Evolutionary conservation across 1,284 basidiomycete species (phyloP).

Genomic region (Ganoderma leucocontextum): DNA sequence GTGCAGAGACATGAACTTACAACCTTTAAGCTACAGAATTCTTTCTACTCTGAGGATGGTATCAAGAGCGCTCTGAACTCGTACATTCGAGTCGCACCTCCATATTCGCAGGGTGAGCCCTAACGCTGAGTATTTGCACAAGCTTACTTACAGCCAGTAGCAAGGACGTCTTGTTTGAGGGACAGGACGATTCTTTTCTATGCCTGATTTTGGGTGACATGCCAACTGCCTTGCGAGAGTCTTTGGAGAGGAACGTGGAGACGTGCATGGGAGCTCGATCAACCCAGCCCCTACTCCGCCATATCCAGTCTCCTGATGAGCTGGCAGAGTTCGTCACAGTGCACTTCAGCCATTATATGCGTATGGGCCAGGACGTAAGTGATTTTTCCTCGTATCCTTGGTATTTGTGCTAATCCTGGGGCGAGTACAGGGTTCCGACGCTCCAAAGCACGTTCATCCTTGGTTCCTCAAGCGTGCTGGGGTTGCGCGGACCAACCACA

Average conservation of each 20-base stretch:
- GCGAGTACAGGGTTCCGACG: neutral
- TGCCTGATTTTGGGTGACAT: neutral
- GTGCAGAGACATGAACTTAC: neutral
- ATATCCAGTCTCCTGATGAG: neutral
- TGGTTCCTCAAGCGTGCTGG: neutral
- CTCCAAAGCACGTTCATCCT: neutral
- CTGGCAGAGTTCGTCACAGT: neutral
- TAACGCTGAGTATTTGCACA: no score
- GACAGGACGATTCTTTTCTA: neutral
- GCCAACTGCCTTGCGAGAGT: neutral
- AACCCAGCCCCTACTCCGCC: neutral
- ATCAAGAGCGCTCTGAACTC: neutral
- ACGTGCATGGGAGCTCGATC: neutral
- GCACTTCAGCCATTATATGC: neutral
- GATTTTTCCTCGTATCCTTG: neutral
- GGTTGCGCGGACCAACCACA: neutral
- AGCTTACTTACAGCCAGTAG: neutral
- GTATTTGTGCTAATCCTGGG: neutral
- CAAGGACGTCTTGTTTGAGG: neutral
- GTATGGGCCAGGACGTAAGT: neutral
- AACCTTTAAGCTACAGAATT: neutral
- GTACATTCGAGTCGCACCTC: neutral
- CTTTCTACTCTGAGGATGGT: neutral
- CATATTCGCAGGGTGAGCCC: neutral
- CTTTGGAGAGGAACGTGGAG: neutral